A percentile compares a stretch with the other conserved stretches of the same genome.
Conservation (phyloP, 148 eudicot genomes). For the Linanthus parryae region DNA sequence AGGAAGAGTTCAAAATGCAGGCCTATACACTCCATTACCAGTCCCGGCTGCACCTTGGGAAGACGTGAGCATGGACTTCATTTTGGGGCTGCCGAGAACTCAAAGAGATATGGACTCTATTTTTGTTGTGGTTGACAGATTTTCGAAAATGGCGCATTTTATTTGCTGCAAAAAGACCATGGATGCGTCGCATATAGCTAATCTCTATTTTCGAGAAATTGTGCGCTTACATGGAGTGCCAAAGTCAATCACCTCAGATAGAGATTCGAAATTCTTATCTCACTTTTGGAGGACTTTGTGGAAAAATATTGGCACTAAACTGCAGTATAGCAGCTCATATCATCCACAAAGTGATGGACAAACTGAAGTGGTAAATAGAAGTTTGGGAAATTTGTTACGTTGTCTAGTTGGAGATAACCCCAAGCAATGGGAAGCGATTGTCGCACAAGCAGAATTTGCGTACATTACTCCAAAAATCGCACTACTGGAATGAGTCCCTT, state of each 20-base stretch:
- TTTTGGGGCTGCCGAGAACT: background rate
- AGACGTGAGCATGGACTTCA: background rate
- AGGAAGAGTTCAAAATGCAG: background rate
- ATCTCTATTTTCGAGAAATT: background rate
- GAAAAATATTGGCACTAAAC: background rate
- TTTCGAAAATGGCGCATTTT: background rate
- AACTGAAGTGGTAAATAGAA: background rate
- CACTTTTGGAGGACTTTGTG: background rate
- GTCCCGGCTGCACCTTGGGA: background rate
- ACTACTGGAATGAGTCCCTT: background rate
- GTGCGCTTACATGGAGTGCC: background rate
- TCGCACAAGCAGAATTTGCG: background rate
- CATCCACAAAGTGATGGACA: too few species aligned
- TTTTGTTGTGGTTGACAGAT: background rate
- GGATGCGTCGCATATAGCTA: background rate
- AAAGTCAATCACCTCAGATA: background rate
- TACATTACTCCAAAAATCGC: too few species aligned
- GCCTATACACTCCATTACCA: background rate
- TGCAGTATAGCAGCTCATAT: background rate
- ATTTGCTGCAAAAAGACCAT: background rate
- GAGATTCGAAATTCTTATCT: background rate
- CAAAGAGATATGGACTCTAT: background rate
- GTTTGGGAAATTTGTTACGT: background rate
- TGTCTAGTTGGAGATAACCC: background rate
- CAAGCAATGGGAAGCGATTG: background rate